A percentile compares a stretch with the other conserved stretches of the same genome.
phyloP scores from a whole-genome alignment of 2,329 filamentous ascomycete species.

The Colletotrichum tabaci region DNA sequence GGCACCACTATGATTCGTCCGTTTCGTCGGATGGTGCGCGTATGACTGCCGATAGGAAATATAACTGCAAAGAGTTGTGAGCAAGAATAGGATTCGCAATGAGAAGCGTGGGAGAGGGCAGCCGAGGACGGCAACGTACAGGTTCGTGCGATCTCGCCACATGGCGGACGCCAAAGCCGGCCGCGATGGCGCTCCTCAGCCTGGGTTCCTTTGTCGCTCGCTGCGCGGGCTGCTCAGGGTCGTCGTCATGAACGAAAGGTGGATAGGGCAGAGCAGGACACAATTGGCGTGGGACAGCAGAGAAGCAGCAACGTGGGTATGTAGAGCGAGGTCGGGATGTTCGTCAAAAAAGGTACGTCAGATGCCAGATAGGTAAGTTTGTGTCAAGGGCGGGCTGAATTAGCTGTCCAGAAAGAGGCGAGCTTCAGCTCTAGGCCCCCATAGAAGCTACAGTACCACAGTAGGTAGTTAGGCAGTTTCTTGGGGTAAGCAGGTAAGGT shows the following conservation, averaged over 20 bases:
- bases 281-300: conserved; percentile 26
- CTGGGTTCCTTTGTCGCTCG: conserved; percentile 40
- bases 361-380: conserved; percentile 7
- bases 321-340: neutral
- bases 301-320: conserved; percentile 14
- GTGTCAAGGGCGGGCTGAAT: conserved; percentile 28
- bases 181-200: conserved; percentile 35
- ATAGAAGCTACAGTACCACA: neutral
- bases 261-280: conserved; percentile 10
- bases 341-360: conserved; percentile 2
- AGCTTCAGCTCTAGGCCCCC: conserved; percentile 16
- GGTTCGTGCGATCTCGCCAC: conserved; percentile 99
- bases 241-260: conserved; percentile 39
- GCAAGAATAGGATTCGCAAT: conserved; percentile 42
- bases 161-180: conserved; percentile 74
- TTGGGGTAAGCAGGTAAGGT: too few relatives aligned
- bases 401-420: conserved; percentile 19
- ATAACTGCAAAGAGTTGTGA: conserved; percentile 74
- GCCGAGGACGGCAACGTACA: conserved; percentile 71
- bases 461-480: neutral
- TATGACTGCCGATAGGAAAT: conserved; percentile 99
- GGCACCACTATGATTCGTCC: conserved; percentile 75
- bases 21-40: conserved; percentile 92
- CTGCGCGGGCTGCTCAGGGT: conserved; percentile 39
- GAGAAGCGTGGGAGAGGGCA: conserved; percentile 41